Evolutionary conservation across 768 basidiomycete species (phyloP).

Genomic region (Lactarius hengduanensis): DNA sequence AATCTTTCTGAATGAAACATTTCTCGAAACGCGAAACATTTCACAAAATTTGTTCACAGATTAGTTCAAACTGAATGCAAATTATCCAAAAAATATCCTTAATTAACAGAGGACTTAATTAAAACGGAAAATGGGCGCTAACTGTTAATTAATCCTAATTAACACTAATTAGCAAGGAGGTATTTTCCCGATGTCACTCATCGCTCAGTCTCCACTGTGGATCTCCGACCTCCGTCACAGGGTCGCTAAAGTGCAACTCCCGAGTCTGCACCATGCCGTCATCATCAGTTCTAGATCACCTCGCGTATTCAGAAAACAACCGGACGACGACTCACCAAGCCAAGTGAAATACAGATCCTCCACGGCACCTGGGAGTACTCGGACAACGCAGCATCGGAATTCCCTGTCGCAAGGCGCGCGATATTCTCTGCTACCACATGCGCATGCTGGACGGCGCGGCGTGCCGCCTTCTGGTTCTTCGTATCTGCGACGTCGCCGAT

Average conservation of each 20-base stretch:
- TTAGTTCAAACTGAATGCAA: too few species aligned
- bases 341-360: conserved; percentile 33
- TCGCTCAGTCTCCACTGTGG: conserved; percentile 28
- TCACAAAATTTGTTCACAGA: too few species aligned
- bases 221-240: conserved; percentile 18
- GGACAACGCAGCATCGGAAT: background rate
- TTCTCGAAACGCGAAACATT: too few species aligned
- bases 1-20: too few species aligned
- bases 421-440: conserved; percentile 31
- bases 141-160: too few species aligned
- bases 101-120: too few species aligned
- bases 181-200: too few species aligned
- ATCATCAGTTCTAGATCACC: background rate
- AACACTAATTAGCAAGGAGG: too few species aligned
- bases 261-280: conserved; percentile 24
- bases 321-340: conserved; percentile 24
- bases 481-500: conserved; percentile 34
- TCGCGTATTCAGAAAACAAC: background rate
- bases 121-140: too few species aligned
- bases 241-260: conserved; percentile 31
- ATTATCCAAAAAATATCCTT: too few species aligned
- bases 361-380: conserved; percentile 9
- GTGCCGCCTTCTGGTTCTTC: conserved; percentile 32
- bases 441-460: conserved; percentile 31
- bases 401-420: conserved; percentile 17